Percentiles rank a stretch among this genome's conserved stretches.
Evolutionary conservation across 371 early-diverging fungal species (phyloP).

Genomic region (Lichtheimia corymbifera): DNA sequence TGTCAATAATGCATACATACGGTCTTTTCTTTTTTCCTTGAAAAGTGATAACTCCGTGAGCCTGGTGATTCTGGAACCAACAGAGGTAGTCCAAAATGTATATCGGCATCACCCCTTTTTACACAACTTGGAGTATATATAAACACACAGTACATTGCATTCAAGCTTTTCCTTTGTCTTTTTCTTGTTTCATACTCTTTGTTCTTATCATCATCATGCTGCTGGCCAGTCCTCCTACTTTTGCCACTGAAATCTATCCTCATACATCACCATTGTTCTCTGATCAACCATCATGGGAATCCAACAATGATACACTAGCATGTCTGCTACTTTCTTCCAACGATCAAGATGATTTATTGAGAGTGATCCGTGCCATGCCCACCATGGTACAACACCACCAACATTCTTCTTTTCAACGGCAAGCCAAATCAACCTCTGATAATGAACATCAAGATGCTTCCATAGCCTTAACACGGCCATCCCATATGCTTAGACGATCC

Average conservation of each 20-base stretch:
- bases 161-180: not conserved
- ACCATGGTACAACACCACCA: not conserved
- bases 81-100: too few relatives aligned
- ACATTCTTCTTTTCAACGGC: not conserved
- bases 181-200: not conserved
- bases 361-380: not conserved
- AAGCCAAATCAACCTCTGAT: not conserved
- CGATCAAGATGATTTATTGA: not conserved
- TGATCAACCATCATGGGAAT: not conserved
- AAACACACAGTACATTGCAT: too few relatives aligned
- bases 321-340: not conserved
- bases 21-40: too few relatives aligned
- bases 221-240: slow-evolving; percentile 3
- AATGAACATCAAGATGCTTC: not conserved
- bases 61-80: too few relatives aligned
- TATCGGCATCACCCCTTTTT: too few relatives aligned
- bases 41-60: too few relatives aligned
- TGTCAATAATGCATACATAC: too few relatives aligned
- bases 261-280: slow-evolving; percentile 6
- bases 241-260: slow-evolving; percentile 13
- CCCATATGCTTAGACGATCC: not conserved
- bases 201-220: slow-evolving; percentile 1
- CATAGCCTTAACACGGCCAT: not conserved
- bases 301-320: too few relatives aligned
- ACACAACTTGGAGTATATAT: too few relatives aligned